Base-by-base conservation (phyloP, 768 basidiomycete species). In the Podaxis sp. region DNA sequence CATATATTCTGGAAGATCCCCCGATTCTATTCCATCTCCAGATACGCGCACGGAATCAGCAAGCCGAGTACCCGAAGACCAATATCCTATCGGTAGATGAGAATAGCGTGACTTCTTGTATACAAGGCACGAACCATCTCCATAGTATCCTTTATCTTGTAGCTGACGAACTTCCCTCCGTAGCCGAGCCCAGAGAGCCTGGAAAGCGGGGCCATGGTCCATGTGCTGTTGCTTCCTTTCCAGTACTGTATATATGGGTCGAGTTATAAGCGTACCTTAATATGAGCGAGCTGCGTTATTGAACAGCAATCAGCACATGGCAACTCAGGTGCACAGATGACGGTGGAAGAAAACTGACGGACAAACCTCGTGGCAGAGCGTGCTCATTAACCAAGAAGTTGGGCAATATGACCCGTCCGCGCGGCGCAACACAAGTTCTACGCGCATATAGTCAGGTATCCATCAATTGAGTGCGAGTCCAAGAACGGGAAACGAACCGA, bases 281-380 rank as follows among this genome's bases (percentile, higher is more conserved):
- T 92, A 70, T 94, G 92, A 3, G 92, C 92, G 38, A 94, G 77
- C 92, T 94, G 68, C 7, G 61, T 13, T 46, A 28, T 46, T 42
- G 22, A 9, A 51, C 3, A 22, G 5, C 22, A 26, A 24, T 51
- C 49, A 51, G 24, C 13, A 13, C 22, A 5, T 13, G 42, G 49
- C 12, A 2, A 26, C 26, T 28, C 22, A 24, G 22, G 49, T 24
- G 5, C 4, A 13, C 24, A 51, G 24, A 11, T 3, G 22, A 51
- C 13, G 4, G 9, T 26, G 49, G 9, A 51, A 51, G 22, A 24
- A 26, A 26, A 13, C 44, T 38, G 52, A 55, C 26, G 44, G 51
- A 71, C 75, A 57, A 67, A 94, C 92, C 82, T 95, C 93, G 69
- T 95, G 93, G 71, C 92, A 94, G 8, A 94, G 73, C 0, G 87